These are phyloP conservation scores for Petunia axillaris DNA, from an alignment of 257 asterid genomes.

Conservation along the genomic window DNA sequence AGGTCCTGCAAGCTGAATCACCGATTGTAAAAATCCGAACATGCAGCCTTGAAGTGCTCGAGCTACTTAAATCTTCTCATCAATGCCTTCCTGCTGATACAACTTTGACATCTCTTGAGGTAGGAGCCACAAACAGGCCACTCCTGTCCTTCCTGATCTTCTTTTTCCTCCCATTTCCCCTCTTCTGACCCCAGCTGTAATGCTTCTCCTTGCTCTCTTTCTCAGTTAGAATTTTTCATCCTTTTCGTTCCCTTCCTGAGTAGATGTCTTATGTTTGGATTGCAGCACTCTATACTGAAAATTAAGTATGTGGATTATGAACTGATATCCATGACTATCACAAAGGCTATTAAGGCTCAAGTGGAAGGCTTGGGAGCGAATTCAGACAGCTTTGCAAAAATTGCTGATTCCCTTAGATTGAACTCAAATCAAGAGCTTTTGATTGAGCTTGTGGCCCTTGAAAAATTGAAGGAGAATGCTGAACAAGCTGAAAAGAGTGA, in stretches of 20 bases:
- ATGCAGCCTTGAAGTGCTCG: constrained; percentile 32
- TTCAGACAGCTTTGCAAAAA: constrained; percentile 36
- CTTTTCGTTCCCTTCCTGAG: background rate
- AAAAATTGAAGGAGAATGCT: constrained; percentile 43
- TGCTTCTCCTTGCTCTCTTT: constrained; percentile 10
- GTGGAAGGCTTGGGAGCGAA: constrained; percentile 42
- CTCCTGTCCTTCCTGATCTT: background rate
- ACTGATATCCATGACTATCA: constrained; percentile 30
- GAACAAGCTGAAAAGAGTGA: constrained; percentile 44
- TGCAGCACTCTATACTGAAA: constrained; percentile 40
- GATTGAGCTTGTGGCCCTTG: constrained; percentile 48
- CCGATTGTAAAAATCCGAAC: constrained; percentile 23
- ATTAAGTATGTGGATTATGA: constrained; percentile 38
- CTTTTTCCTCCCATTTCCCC: constrained; percentile 5
- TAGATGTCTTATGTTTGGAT: constrained; percentile 14
- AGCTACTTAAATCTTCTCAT: constrained; percentile 27
- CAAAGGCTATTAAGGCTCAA: constrained; percentile 39
- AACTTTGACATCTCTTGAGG: constrained; percentile 30
- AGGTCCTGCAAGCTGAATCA: constrained; percentile 32
- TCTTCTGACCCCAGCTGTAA: background rate
- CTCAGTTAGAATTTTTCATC: background rate
- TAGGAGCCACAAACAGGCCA: constrained; percentile 15
- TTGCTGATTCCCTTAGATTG: constrained; percentile 37
- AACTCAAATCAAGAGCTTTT: constrained; percentile 47
- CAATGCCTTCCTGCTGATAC: constrained; percentile 18